phyloP scores from a whole-genome alignment of 176 grass and related monocot species.

The Aegilops bicornis region DNA sequence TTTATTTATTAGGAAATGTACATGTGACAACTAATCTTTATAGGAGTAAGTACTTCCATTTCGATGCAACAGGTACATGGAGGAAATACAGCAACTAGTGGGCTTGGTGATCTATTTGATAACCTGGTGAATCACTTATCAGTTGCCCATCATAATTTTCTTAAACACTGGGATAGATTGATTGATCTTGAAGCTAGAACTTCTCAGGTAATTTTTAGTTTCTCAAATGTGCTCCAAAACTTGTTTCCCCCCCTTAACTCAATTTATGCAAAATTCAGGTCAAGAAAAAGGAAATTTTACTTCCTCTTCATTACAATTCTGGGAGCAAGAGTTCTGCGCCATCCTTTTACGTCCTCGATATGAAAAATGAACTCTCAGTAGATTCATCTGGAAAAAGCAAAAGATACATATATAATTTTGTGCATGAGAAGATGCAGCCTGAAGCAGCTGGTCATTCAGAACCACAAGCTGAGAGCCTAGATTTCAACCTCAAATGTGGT shows the following conservation, averaged over 20 bases:
- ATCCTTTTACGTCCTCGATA: constrained; percentile 58
- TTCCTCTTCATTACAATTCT: constrained; percentile 31
- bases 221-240: constrained; percentile 4
- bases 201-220: constrained; percentile 71
- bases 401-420: constrained; percentile 82
- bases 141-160: constrained; percentile 63
- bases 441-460: constrained; percentile 30
- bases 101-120: constrained; percentile 80
- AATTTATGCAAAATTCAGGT: constrained; percentile 58
- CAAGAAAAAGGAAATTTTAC: constrained; percentile 65
- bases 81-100: constrained; percentile 68
- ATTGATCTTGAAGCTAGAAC: constrained; percentile 87
- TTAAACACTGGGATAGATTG: constrained; percentile 87
- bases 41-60: neutral
- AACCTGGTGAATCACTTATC: constrained; percentile 83
- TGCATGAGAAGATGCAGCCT: constrained; percentile 48
- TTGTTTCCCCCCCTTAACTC: constrained; percentile 3
- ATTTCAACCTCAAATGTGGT: constrained; percentile 62
- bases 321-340: constrained; percentile 29
- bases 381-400: constrained; percentile 67
- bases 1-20: neutral
- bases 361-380: constrained; percentile 51
- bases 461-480: constrained; percentile 47
- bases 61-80: constrained; percentile 68
- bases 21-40: constrained; percentile 11